A percentile compares a stretch with the other conserved stretches of the same genome.
These are phyloP conservation scores for Sporobolomyces phaffii DNA, from an alignment of 768 basidiomycete genomes.

Conservation along the genomic window DNA sequence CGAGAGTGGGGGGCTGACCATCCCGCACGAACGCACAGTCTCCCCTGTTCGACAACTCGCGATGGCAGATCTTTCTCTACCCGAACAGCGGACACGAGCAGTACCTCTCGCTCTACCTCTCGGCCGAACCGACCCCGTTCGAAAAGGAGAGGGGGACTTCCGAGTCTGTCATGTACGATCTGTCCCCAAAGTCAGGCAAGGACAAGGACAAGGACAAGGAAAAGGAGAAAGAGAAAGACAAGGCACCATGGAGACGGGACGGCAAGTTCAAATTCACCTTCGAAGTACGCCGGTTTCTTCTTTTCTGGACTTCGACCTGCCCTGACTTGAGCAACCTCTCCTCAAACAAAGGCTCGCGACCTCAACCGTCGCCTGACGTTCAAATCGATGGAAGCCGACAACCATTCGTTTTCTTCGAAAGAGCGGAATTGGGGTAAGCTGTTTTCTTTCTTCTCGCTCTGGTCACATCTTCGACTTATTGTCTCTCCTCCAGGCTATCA, in stretches of 20 bases:
- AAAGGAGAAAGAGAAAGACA: conserved; percentile 24
- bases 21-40: not conserved
- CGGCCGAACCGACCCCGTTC: conserved; percentile 45
- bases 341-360: conserved; percentile 1
- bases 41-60: conserved; percentile 42
- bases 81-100: conserved; percentile 40
- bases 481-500: not conserved
- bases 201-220: not conserved
- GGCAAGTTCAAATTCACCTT: conserved; percentile 37
- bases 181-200: not conserved
- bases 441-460: not conserved
- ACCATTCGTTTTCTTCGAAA: conserved; percentile 23
- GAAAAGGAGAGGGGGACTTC: conserved; percentile 41
- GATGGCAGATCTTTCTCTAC: conserved; percentile 50
- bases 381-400: conserved; percentile 47
- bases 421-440: conserved; percentile 32
- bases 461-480: not conserved
- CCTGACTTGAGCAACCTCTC: not conserved
- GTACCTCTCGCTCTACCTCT: conserved; percentile 41
- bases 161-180: conserved; percentile 1
- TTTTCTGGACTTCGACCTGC: no score
- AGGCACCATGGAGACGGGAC: conserved; percentile 29
- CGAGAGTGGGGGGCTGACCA: not conserved
- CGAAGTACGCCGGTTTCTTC: conserved; percentile 15
- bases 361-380: conserved; percentile 14